Conservation (phyloP, 2,329 filamentous ascomycete species). For the Neurospora crassa region DNA sequence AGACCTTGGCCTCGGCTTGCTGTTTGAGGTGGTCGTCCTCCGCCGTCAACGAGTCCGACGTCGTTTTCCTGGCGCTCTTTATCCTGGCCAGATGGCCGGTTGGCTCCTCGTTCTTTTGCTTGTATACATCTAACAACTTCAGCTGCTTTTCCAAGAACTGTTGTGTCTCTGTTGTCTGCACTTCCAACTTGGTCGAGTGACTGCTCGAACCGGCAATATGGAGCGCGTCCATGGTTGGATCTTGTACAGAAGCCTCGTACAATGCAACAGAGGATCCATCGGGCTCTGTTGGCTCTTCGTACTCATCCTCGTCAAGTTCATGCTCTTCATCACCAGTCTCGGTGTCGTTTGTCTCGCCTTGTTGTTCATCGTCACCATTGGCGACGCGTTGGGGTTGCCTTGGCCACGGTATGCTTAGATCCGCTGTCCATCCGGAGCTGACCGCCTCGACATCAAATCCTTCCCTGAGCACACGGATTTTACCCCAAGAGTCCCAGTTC, state of each 20-base stretch:
- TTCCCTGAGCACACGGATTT: slow-evolving; percentile 85
- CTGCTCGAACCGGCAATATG: slow-evolving; percentile 41
- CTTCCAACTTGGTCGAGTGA: slow-evolving; percentile 42
- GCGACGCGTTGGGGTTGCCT: slow-evolving; percentile 24
- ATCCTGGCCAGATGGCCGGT: slow-evolving; percentile 27
- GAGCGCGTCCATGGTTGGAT: slow-evolving; percentile 57
- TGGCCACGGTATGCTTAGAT: slow-evolving; percentile 46
- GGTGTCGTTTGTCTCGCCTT: slow-evolving; percentile 6
- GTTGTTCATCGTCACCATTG: slow-evolving; percentile 9
- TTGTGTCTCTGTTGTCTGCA: slow-evolving; percentile 66
- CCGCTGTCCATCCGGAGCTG: slow-evolving; percentile 76
- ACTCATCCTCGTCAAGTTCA: slow-evolving; percentile 10
- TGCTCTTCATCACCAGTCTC: slow-evolving; percentile 11
- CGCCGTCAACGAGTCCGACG: slow-evolving; percentile 12
- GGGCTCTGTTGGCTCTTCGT: slow-evolving; percentile 17
- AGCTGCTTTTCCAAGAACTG: slow-evolving; percentile 67
- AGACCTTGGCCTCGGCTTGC: slow-evolving; percentile 35
- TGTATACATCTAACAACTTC: slow-evolving; percentile 59
- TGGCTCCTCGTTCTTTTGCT: slow-evolving; percentile 47
- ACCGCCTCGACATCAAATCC: slow-evolving; percentile 85
- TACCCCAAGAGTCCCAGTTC: slow-evolving; percentile 98
- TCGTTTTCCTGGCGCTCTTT: slow-evolving; percentile 39
- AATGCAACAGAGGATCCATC: slow-evolving; percentile 57
- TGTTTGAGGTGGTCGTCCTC: slow-evolving; percentile 19
- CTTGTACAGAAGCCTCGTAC: slow-evolving; percentile 72